Conservation (phyloP, 2,329 filamentous ascomycete genomes). For the Hypoxylon rubiginosum region DNA sequence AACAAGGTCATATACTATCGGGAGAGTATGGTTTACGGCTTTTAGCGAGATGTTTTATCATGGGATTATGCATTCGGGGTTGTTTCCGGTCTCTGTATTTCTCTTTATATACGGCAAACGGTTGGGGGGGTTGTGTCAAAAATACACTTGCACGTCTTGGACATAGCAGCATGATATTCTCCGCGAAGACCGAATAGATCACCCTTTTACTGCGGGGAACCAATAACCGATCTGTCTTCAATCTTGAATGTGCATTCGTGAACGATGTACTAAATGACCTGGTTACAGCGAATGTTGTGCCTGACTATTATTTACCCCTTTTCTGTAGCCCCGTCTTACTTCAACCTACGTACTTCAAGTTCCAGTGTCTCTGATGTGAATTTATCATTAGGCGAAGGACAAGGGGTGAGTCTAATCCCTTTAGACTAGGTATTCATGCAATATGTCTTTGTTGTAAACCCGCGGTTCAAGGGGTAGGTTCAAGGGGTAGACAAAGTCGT, state of each 20-base stretch:
- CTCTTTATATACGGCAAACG: slow-evolving; percentile 20
- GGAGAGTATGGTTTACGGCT: slow-evolving; percentile 14
- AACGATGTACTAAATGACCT: not conserved
- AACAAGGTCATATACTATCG: slow-evolving; percentile 22
- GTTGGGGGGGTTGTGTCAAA: slow-evolving; percentile 34
- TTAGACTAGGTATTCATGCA: no score
- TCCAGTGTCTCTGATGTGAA: no score
- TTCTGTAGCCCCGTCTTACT: no score
- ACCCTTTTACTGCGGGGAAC: slow-evolving; percentile 8
- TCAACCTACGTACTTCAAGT: no score
- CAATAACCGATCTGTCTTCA: not conserved
- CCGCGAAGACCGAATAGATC: slow-evolving; percentile 35
- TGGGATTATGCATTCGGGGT: slow-evolving; percentile 26
- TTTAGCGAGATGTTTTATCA: slow-evolving; percentile 20
- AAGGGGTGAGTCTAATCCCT: no score
- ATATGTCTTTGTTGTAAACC: no score
- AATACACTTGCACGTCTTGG: slow-evolving; percentile 33
- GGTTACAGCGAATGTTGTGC: not conserved
- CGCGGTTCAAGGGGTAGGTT: not conserved
- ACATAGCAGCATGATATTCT: slow-evolving; percentile 30
- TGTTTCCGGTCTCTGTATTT: slow-evolving; percentile 29
- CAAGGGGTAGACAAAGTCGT: not conserved
- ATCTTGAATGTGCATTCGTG: not conserved
- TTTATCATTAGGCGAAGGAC: no score
- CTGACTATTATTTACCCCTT: no score